Conservation (phyloP, 139 green algal species). For the Ettlia oleoabundans region DNA sequence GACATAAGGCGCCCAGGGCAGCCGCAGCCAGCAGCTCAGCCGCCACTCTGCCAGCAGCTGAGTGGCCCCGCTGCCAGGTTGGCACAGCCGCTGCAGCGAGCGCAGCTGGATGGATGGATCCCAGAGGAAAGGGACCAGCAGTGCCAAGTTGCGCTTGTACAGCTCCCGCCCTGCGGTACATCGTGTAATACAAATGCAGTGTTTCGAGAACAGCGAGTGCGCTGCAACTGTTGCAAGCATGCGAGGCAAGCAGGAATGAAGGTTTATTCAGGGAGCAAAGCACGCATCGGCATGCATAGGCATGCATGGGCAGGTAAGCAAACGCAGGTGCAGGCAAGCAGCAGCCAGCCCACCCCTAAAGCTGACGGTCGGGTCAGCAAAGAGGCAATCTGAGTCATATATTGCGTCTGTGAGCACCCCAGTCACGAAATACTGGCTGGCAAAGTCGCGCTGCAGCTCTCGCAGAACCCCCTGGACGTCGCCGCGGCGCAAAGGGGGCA, state of each 20-base stretch:
- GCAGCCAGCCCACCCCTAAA: conserved; percentile 50
- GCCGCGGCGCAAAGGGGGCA: conserved; percentile 9
- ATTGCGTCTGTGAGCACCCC: conserved; percentile 61
- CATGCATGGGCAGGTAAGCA: neutral
- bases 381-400: conserved; percentile 64
- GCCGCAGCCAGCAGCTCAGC: conserved; percentile 49
- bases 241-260: neutral
- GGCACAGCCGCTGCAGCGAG: conserved; percentile 24
- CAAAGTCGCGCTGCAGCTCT: conserved; percentile 23
- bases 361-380: conserved; percentile 68
- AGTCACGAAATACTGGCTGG: conserved; percentile 42
- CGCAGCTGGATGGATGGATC: conserved; percentile 47
- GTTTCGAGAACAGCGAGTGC: neutral
- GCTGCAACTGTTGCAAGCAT: neutral
- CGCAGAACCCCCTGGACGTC: conserved; percentile 30
- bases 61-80: neutral
- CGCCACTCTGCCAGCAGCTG: conserved; percentile 51
- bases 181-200: neutral
- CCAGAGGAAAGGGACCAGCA: conserved; percentile 65
- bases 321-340: neutral
- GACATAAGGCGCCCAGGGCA: conserved; percentile 68
- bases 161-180: conserved; percentile 48
- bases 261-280: too few relatives aligned
- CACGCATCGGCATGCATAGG: neutral
- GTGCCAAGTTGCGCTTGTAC: conserved; percentile 67